Evolutionary conservation across 768 basidiomycete species (phyloP), one percentile per base, ranked within the genome.

Genomic region (Mycena kentingensis): DNA sequence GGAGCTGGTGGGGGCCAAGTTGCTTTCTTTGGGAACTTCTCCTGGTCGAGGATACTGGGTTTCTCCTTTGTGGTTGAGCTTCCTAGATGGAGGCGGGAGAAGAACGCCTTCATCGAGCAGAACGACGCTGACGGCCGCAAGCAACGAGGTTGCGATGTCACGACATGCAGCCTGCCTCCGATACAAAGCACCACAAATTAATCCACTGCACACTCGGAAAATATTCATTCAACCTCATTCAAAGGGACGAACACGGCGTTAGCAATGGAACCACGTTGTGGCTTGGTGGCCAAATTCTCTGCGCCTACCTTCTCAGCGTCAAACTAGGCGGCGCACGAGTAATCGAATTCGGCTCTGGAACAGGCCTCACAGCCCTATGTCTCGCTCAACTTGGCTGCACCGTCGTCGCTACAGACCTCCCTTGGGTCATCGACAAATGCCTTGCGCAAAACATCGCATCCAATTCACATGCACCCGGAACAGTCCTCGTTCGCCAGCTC

Each of bases 251-350:
- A 19, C 15, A 88, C 61, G 84, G 87, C 35, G 61, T 68, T 15
- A 81, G 85, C 22, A 93, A 88, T 53, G 92, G 92, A 16, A 92
- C 90, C 3, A 82, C 88, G 2, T 81, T 93, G 45, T 93, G 92
- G 92, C 82, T 93, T 46, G 84, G 83, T 35, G 88, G 84, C 0
- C 91, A 95, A 67, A 79, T 87, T 64, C 77, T 93, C 32, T 77
- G 87, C 16, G 62, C 75, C 37, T 90, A 84, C 63, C 74, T 91
- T 75, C 41, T 56, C 71, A 19, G 47, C 31, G 38, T 49, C 32
- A 60, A 52, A 28, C 46, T 29, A 41, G 44, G 45, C 37, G 47
- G 68, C 54, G 72, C 66, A 25, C 73, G 73, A 48, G 85, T 80
- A 7, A 71, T 93, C 51, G 93, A 96, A 65, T 72, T 95, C 18